Base-by-base conservation (phyloP, 108 stramenopile species). In the Cyclotella sp. region DNA sequence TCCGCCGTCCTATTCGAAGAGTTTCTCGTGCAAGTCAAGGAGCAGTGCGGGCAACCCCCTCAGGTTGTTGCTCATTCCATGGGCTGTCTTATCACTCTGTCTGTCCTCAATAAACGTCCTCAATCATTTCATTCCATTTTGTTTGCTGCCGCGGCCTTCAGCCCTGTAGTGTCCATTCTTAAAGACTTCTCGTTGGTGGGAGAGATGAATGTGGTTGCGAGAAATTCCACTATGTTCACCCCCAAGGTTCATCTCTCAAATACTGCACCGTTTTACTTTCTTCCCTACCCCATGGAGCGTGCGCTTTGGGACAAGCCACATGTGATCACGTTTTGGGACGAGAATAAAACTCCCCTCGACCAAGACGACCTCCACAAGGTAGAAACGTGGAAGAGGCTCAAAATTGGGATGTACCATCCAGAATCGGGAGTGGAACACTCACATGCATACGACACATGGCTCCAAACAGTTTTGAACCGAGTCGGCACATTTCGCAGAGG, bases 51-150 rank as follows among this genome's bases (percentile, higher is more conserved):
- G 12, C 55, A 60, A 61, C 6, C 57, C 28, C 68, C 68, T 22
- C 68, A 70, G 60, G 68, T 70, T 34, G 30, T 70, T 61, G 68
- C 68, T 0, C 68, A 70, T 22, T 70, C 68, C 10, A 70, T 70
- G 68, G 68, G 68, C 18, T 57, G 68, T 22, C 68, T 70, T 29
- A 41, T 70, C 14, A 70, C 68, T 29, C 60, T 70, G 54, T 9
- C 27, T 34, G 68, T 70, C 15, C 30, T 70, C 29, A 70, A 70
- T 60, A 55, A 34, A 18, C 51, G 54, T 30, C 68, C 68, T 3
- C 14, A 60, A 9, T 30, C 60, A 28, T 70, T 70, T 21, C 68
- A 70, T 13, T 45, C 44, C 13, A 13, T 45, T 13, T 13, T 45
- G 44, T 45, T 45, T 13, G 44, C 11, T 9, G 44, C 44, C 11